Conservation (phyloP, 2,329 filamentous ascomycete genomes). For the Aureobasidium mangrovei region DNA sequence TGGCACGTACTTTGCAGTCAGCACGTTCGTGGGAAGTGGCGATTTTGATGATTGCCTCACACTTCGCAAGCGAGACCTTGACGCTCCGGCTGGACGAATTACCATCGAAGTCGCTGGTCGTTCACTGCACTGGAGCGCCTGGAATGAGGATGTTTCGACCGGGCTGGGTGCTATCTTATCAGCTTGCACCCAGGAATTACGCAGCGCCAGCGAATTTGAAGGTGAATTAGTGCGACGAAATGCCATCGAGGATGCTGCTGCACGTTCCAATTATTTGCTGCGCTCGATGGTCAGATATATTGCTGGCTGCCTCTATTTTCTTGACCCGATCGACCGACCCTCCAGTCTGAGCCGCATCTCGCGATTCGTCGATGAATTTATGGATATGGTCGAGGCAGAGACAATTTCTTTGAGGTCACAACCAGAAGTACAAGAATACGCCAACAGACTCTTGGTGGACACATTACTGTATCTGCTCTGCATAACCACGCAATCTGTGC, state of each 20-base stretch:
- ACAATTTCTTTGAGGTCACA: background rate
- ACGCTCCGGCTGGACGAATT: constrained; percentile 47
- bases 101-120: constrained; percentile 30
- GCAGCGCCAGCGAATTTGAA: background rate
- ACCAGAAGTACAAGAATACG: background rate
- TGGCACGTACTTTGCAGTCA: constrained; percentile 48
- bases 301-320: constrained; percentile 41
- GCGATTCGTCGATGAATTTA: constrained; percentile 31
- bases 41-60: constrained; percentile 41
- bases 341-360: constrained; percentile 37
- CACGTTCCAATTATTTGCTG: constrained; percentile 25
- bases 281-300: constrained; percentile 43
- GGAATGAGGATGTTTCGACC: constrained; percentile 47
- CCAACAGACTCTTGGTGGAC: constrained; percentile 8
- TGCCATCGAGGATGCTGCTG: background rate
- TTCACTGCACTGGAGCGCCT: constrained; percentile 40
- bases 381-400: constrained; percentile 18
- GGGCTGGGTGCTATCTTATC: constrained; percentile 33
- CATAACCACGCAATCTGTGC: constrained; percentile 6
- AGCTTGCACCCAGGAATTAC: constrained; percentile 22
- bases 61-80: constrained; percentile 36
- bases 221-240: constrained; percentile 1
- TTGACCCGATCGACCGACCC: constrained; percentile 45
- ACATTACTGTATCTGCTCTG: constrained; percentile 13
- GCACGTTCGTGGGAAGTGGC: constrained; percentile 51